Conservation (phyloP, 2,329 filamentous ascomycete species). For the Nothophoma quercina region DNA sequence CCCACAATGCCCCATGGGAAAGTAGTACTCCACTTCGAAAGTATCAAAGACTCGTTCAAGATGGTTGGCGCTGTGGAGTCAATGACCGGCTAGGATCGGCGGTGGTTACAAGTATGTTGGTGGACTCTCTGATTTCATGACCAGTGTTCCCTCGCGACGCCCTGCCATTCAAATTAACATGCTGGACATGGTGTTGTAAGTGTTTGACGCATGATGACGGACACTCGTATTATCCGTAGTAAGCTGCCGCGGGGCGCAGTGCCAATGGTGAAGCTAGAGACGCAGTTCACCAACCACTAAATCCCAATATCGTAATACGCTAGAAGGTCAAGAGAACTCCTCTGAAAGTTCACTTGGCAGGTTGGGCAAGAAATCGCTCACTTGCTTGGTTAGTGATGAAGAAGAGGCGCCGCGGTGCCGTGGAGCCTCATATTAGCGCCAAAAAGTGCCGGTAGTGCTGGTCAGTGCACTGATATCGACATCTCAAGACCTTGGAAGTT, state of each 20-base stretch:
- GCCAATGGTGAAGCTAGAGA: slow-evolving; percentile 7
- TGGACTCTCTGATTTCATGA: no score
- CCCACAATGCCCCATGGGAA: slow-evolving; percentile 13
- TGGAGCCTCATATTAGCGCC: slow-evolving; percentile 19
- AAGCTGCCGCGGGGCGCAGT: slow-evolving; percentile 4
- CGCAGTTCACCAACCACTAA: neutral
- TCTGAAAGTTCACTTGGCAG: slow-evolving; percentile 10
- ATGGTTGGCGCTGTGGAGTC: slow-evolving; percentile 3
- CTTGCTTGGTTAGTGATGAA: slow-evolving; percentile 7
- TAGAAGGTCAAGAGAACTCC: slow-evolving; percentile 22
- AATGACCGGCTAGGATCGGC: slow-evolving; percentile 1
- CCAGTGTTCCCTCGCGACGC: no score
- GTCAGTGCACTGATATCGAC: slow-evolving; percentile 6
- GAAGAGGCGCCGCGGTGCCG: slow-evolving; percentile 6
- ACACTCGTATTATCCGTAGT: neutral
- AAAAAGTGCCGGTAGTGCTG: slow-evolving; percentile 9
- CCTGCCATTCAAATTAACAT: no score
- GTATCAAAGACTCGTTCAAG: neutral
- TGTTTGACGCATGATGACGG: neutral
- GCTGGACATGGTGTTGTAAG: no score
- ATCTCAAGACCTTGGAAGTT: slow-evolving; percentile 15
- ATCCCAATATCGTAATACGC: slow-evolving; percentile 17
- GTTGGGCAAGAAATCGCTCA: slow-evolving; percentile 10
- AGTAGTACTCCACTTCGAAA: slow-evolving; percentile 4
- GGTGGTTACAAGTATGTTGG: neutral